These are phyloP conservation scores for Rhytidhysteron rufulum DNA, from an alignment of 2,329 filamentous ascomycete genomes.

Conservation along the genomic window DNA sequence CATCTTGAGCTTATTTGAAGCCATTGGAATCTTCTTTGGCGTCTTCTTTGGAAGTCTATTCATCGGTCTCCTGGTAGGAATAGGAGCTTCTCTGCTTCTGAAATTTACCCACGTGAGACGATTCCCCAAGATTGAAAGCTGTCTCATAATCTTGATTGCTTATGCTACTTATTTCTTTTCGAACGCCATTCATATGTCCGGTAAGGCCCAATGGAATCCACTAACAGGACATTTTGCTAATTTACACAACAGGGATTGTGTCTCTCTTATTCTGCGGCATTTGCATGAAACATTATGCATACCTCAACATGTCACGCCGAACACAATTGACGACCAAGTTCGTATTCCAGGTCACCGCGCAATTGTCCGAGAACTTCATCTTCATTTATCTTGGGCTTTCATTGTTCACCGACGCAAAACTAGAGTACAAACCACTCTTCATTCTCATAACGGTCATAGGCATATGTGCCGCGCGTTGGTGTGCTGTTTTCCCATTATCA, in stretches of 20 bases:
- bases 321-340: constrained; percentile 98
- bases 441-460: constrained; percentile 90
- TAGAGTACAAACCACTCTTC: constrained; percentile 90
- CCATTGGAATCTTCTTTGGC: constrained; percentile 88
- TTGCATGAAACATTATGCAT: constrained; percentile 96
- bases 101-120: constrained; percentile 93
- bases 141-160: constrained; percentile 85
- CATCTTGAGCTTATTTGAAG: constrained; percentile 80
- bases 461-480: constrained; percentile 88
- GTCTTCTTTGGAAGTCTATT: constrained; percentile 93
- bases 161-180: constrained; percentile 98
- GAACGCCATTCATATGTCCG: constrained; percentile 92
- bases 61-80: constrained; percentile 83
- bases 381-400: constrained; percentile 98
- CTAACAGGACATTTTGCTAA: constrained; percentile 2
- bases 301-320: constrained; percentile 98
- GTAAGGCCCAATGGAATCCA: constrained; percentile 50
- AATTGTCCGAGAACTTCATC: constrained; percentile 98
- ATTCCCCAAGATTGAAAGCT: constrained; percentile 95
- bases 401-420: constrained; percentile 82
- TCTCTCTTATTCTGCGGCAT: constrained; percentile 97
- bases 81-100: constrained; percentile 78
- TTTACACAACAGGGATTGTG: constrained; percentile 68
- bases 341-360: constrained; percentile 89
- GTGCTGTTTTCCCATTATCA: constrained; percentile 91